phyloP scores from a whole-genome alignment of 164 flowering plant genomes.

The Nelumbo lutea region DNA sequence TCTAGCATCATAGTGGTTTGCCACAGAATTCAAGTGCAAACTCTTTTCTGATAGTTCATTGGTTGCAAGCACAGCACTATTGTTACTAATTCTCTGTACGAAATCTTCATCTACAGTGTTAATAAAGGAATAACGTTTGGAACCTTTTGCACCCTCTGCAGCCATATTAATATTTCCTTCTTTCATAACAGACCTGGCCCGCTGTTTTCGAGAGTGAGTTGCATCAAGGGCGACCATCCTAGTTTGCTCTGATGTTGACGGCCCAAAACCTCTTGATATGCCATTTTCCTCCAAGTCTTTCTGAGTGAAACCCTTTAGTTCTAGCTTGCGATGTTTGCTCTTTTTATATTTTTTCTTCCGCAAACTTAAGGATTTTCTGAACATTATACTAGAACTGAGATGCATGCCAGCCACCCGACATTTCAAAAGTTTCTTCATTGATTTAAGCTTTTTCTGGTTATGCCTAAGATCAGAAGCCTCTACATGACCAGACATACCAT shows the following conservation, averaged over 20 bases:
- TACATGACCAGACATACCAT: conserved; percentile 10
- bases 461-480: conserved; percentile 10
- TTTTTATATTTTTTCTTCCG: conserved; percentile 42
- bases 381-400: conserved; percentile 36
- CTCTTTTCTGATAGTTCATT: conserved; percentile 20
- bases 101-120: conserved; percentile 18
- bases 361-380: conserved; percentile 31
- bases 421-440: conserved; percentile 43
- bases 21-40: background rate
- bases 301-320: conserved; percentile 6
- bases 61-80: conserved; percentile 27
- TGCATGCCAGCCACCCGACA: conserved; percentile 19
- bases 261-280: conserved; percentile 25
- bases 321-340: conserved; percentile 16
- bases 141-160: background rate
- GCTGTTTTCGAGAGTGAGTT: conserved; percentile 16
- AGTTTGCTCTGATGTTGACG: conserved; percentile 43
- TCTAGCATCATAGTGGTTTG: conserved; percentile 12
- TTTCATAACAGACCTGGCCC: conserved; percentile 13
- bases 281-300: conserved; percentile 20
- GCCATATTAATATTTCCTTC: conserved; percentile 10
- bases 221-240: conserved; percentile 5
- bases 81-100: conserved; percentile 24
- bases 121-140: conserved; percentile 6
- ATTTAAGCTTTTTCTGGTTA: conserved; percentile 10